Evolutionary conservation across 441 rosid genomes (phyloP).

Genomic region (Arabidopsis lyrata): DNA sequence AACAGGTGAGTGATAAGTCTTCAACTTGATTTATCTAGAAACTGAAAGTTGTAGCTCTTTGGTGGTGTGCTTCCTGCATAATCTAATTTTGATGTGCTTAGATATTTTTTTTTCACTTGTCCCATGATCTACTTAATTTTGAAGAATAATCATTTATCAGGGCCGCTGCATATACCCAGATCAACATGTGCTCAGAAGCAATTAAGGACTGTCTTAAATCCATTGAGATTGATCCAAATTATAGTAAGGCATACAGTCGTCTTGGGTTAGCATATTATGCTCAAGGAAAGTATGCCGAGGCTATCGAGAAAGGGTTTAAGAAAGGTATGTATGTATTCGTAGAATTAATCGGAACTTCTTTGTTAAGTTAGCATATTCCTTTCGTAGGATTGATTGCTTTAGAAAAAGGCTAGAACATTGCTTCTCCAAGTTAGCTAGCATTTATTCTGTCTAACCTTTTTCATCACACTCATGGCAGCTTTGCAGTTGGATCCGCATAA

Average conservation of each 20-base stretch:
- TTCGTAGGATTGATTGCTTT: slow-evolving; percentile 1
- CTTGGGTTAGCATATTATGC: slow-evolving; percentile 88
- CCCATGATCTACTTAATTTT: not conserved
- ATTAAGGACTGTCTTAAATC: slow-evolving; percentile 79
- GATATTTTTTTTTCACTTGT: slow-evolving; percentile 17
- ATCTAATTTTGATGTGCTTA: slow-evolving; percentile 21
- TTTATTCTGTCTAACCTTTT: slow-evolving; percentile 30
- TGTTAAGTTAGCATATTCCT: slow-evolving; percentile 30
- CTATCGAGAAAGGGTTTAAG: slow-evolving; percentile 79
- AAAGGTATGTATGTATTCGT: slow-evolving; percentile 61
- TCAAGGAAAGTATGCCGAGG: slow-evolving; percentile 72
- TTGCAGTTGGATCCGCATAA: slow-evolving; percentile 80
- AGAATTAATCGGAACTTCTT: slow-evolving; percentile 4
- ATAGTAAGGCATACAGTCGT: slow-evolving; percentile 91
- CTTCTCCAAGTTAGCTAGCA: slow-evolving; percentile 14
- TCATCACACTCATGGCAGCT: slow-evolving; percentile 55
- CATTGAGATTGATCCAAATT: slow-evolving; percentile 72
- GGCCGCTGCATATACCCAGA: slow-evolving; percentile 91
- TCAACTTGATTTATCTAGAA: slow-evolving; percentile 22
- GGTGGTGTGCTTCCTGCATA: slow-evolving; percentile 4
- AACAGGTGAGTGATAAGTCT: slow-evolving; percentile 65
- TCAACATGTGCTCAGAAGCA: slow-evolving; percentile 67
- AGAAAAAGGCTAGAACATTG: slow-evolving; percentile 11
- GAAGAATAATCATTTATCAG: slow-evolving; percentile 44
- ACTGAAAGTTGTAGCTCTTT: slow-evolving; percentile 8